Conservation (phyloP, 257 asterid genomes). For the Nemophila menziesii region DNA sequence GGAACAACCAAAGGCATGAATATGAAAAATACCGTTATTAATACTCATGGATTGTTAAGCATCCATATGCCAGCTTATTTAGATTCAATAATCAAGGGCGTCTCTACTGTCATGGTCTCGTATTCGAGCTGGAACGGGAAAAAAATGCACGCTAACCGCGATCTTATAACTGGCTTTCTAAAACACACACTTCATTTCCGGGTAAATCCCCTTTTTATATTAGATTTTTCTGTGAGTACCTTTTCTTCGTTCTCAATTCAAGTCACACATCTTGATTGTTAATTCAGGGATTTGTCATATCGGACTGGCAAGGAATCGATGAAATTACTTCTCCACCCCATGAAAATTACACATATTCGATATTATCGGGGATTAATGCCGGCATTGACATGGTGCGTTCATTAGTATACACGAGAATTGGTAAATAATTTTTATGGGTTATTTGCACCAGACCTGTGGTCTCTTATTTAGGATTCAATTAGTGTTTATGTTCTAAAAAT, state of each 20-base stretch:
- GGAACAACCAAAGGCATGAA: conserved; percentile 63
- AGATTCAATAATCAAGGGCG: conserved; percentile 47
- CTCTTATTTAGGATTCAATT: too few species aligned
- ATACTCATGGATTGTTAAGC: conserved; percentile 27
- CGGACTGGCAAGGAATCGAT: conserved; percentile 33
- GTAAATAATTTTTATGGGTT: too few species aligned
- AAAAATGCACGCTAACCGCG: conserved; percentile 60
- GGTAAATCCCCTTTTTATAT: conserved; percentile 27
- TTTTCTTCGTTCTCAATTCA: neutral
- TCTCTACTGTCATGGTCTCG: conserved; percentile 54
- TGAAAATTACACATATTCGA: conserved; percentile 28
- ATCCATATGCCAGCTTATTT: conserved; percentile 62
- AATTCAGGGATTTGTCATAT: conserved; percentile 34
- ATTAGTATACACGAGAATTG: too few species aligned
- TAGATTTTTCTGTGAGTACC: neutral
- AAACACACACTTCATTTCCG: conserved; percentile 40
- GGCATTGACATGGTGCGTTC: conserved; percentile 39
- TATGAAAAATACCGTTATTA: conserved; percentile 42
- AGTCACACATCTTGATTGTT: neutral
- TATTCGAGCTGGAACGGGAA: conserved; percentile 68
- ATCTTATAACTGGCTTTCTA: conserved; percentile 53
- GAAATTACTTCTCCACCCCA: conserved; percentile 30
- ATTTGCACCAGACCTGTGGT: too few species aligned
- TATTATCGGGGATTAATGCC: conserved; percentile 25
- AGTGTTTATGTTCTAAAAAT: too few species aligned